A percentile compares a stretch with the other conserved stretches of the same genome.
Conservation (phyloP, 2,329 filamentous ascomycete genomes). For the Claviceps quebecensis region DNA sequence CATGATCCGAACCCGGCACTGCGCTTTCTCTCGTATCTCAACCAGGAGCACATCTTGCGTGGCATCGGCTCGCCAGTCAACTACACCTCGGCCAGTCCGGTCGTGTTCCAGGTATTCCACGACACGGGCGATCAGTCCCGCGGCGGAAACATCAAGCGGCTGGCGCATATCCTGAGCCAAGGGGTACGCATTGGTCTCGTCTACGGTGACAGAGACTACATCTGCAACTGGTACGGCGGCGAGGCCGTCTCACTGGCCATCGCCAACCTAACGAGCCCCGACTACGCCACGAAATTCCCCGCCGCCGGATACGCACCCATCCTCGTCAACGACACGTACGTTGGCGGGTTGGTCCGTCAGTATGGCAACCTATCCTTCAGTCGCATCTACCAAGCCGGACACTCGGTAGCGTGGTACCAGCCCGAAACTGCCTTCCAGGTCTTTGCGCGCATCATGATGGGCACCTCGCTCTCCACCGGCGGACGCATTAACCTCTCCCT, state of each 20-base stretch:
- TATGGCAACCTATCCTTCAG: slow-evolving; percentile 61
- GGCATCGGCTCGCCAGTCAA: slow-evolving; percentile 50
- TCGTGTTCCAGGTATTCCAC: slow-evolving; percentile 32
- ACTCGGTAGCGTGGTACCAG: slow-evolving; percentile 48
- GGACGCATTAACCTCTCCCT: slow-evolving; percentile 32
- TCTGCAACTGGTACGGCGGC: slow-evolving; percentile 60
- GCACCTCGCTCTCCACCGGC: slow-evolving; percentile 41
- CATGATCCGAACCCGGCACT: slow-evolving; percentile 48
- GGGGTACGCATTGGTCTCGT: slow-evolving; percentile 58
- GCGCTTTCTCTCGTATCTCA: slow-evolving; percentile 51
- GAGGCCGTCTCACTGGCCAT: slow-evolving; percentile 55
- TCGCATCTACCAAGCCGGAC: slow-evolving; percentile 51
- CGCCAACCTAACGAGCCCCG: slow-evolving; percentile 29
- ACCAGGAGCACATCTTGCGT: slow-evolving; percentile 39
- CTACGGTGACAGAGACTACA: slow-evolving; percentile 52
- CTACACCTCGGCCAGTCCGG: slow-evolving; percentile 35
- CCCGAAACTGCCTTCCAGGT: slow-evolving; percentile 44
- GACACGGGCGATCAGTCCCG: slow-evolving; percentile 48
- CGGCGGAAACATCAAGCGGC: slow-evolving; percentile 42
- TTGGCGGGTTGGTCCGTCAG: slow-evolving; percentile 61
- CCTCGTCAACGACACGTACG: slow-evolving; percentile 51
- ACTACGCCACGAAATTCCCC: slow-evolving; percentile 42
- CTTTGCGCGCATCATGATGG: slow-evolving; percentile 45
- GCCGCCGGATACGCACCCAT: slow-evolving; percentile 60
- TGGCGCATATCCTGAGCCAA: slow-evolving; percentile 44